These are phyloP conservation scores for Escovopsis weberi DNA, from an alignment of 2,329 filamentous ascomycete genomes.

Conservation along the genomic window DNA sequence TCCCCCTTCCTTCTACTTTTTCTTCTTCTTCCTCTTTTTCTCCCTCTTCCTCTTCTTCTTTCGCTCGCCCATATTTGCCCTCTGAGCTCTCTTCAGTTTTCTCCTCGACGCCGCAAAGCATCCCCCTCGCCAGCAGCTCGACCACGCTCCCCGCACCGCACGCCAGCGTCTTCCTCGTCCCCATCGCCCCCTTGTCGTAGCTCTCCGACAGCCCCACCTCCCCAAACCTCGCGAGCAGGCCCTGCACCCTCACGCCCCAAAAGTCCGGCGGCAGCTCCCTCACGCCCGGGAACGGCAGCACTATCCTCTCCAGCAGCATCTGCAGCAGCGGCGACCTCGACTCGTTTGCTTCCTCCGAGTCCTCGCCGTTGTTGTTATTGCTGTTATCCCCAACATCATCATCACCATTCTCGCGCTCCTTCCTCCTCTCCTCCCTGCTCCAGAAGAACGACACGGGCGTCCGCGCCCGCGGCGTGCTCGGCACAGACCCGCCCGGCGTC, in stretches of 20 bases:
- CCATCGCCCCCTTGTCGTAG: conserved; percentile 65
- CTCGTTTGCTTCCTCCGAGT: conserved; percentile 12
- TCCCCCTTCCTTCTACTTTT: neutral
- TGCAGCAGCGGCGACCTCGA: conserved; percentile 54
- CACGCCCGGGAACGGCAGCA: conserved; percentile 52
- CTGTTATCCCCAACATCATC: neutral
- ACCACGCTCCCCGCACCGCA: conserved; percentile 56
- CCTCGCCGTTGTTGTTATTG: conserved; percentile 5
- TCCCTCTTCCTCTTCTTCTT: too few relatives aligned
- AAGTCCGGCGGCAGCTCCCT: conserved; percentile 47
- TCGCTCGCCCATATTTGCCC: too few relatives aligned
- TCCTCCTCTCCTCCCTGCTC: neutral
- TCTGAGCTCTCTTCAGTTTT: too few relatives aligned
- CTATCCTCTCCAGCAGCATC: conserved; percentile 48
- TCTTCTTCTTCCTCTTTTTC: too few relatives aligned
- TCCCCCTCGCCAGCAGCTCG: conserved; percentile 53
- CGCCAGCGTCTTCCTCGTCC: conserved; percentile 59
- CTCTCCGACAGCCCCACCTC: conserved; percentile 62
- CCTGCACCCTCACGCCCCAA: conserved; percentile 48
- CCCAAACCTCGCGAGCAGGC: conserved; percentile 45
- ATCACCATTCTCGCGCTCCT: neutral
- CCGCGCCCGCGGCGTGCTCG: conserved; percentile 15
- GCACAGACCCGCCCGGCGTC: conserved; percentile 12
- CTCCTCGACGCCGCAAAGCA: conserved; percentile 38
- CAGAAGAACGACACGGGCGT: conserved; percentile 10